Conservation (phyloP, 2,329 filamentous ascomycete genomes). For the Phaeoacremonium minimum region DNA sequence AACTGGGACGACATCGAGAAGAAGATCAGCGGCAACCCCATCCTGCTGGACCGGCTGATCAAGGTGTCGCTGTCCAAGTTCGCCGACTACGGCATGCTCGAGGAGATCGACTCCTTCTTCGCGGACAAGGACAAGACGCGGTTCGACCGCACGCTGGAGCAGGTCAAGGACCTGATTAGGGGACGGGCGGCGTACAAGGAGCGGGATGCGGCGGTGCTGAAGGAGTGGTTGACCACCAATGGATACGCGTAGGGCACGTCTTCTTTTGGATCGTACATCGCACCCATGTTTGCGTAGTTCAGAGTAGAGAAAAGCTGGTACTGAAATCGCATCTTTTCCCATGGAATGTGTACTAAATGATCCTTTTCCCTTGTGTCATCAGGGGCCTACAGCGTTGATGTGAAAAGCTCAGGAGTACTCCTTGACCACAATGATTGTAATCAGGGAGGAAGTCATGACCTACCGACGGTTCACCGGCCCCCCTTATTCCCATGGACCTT, state of each 20-base stretch:
- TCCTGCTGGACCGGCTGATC: conserved; percentile 86
- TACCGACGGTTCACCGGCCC: too few relatives aligned
- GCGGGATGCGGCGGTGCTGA: conserved; percentile 67
- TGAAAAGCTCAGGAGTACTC: too few relatives aligned
- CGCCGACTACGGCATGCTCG: conserved; percentile 61
- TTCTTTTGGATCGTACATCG: too few relatives aligned
- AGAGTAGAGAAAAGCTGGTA: too few relatives aligned
- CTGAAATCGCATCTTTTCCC: too few relatives aligned
- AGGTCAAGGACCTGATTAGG: conserved; percentile 80
- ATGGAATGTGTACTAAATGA: too few relatives aligned
- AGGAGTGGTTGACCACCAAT: conserved; percentile 70
- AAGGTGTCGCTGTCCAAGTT: conserved; percentile 76
- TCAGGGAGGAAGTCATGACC: too few relatives aligned
- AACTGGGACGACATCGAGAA: conserved; percentile 74
- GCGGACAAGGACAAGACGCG: conserved; percentile 76
- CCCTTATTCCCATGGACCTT: too few relatives aligned
- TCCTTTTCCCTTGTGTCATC: too few relatives aligned
- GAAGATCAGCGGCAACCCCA: conserved; percentile 72
- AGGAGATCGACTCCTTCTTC: conserved; percentile 84
- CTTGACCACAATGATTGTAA: too few relatives aligned
- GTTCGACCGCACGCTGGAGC: conserved; percentile 81
- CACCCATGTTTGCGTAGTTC: too few relatives aligned
- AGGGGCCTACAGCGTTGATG: too few relatives aligned
- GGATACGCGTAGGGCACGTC: conserved; percentile 35
- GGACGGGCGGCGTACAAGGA: conserved; percentile 78